A percentile compares a stretch with the other conserved stretches of the same genome.
phyloP scores from a whole-genome alignment of 2,329 filamentous ascomycete species.

The Pseudogymnoascus sp. region DNA sequence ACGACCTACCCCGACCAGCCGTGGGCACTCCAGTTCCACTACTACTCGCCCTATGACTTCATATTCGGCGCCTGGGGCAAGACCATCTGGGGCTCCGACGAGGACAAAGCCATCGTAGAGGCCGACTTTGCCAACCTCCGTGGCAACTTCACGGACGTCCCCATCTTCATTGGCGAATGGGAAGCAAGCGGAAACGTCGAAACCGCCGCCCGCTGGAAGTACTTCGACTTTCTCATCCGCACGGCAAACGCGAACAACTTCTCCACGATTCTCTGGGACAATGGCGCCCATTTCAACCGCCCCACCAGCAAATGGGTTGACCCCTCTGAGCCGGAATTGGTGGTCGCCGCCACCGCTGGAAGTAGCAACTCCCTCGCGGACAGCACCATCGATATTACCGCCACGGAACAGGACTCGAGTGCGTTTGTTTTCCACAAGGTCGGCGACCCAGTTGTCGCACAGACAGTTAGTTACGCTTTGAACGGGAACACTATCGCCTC shows the following conservation, averaged over 20 bases:
- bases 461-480: slow-evolving; percentile 41
- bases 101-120: slow-evolving; percentile 41
- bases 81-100: slow-evolving; percentile 48
- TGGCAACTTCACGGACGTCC: slow-evolving; percentile 45
- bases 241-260: slow-evolving; percentile 42
- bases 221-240: slow-evolving; percentile 44
- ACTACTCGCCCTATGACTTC: slow-evolving; percentile 48
- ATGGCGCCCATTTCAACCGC: slow-evolving; percentile 49
- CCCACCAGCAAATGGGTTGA: slow-evolving; percentile 42
- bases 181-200: slow-evolving; percentile 43
- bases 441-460: slow-evolving; percentile 35
- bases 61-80: slow-evolving; percentile 46
- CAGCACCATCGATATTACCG: slow-evolving; percentile 40
- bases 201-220: slow-evolving; percentile 47
- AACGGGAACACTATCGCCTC: slow-evolving; percentile 44
- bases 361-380: slow-evolving; percentile 42
- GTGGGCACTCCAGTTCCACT: slow-evolving; percentile 53
- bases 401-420: slow-evolving; percentile 39
- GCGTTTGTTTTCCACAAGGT: slow-evolving; percentile 47
- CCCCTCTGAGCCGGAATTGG: slow-evolving; percentile 38
- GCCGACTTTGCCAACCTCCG: slow-evolving; percentile 43
- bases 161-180: slow-evolving; percentile 50
- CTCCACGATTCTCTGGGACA: slow-evolving; percentile 49
- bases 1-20: slow-evolving; percentile 42
- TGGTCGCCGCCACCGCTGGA: slow-evolving; percentile 37